These are phyloP conservation scores for Ormosia semicastrata DNA, from an alignment of 306 rosid genomes.

Conservation along the genomic window DNA sequence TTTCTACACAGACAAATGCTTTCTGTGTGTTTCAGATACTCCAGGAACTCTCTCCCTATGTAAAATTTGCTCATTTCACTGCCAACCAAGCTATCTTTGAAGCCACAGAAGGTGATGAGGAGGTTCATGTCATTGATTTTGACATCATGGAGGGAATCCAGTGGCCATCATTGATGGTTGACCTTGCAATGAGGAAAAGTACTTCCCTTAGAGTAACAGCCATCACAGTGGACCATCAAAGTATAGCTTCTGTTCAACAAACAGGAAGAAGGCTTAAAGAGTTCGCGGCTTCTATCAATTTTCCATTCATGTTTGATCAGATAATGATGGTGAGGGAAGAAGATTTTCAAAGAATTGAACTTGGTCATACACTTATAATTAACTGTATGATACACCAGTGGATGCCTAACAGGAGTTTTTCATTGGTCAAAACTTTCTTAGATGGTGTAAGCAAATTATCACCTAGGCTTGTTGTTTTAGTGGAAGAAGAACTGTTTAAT, in stretches of 20 bases:
- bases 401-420: constrained; percentile 43
- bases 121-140: constrained; percentile 62
- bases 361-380: constrained; percentile 34
- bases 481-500: constrained; percentile 62
- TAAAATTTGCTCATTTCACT: constrained; percentile 68
- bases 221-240: constrained; percentile 32
- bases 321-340: constrained; percentile 36
- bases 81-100: constrained; percentile 78
- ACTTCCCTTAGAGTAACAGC: constrained; percentile 56
- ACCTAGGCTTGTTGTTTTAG: constrained; percentile 58
- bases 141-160: constrained; percentile 78
- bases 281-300: constrained; percentile 55
- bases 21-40: constrained; percentile 52
- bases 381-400: constrained; percentile 63
- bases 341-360: constrained; percentile 37
- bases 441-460: constrained; percentile 44
- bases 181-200: constrained; percentile 47
- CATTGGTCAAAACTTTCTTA: constrained; percentile 41
- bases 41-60: constrained; percentile 64
- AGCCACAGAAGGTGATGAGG: constrained; percentile 41
- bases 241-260: constrained; percentile 36
- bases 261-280: constrained; percentile 63
- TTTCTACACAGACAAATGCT: constrained; percentile 25
- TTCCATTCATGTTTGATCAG: constrained; percentile 50
- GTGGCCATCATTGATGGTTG: constrained; percentile 75